Evolutionary conservation across 1,284 basidiomycete genomes (phyloP), one percentile per base, ranked within the genome.

Genomic region (Ceratobasidium sp.): DNA sequence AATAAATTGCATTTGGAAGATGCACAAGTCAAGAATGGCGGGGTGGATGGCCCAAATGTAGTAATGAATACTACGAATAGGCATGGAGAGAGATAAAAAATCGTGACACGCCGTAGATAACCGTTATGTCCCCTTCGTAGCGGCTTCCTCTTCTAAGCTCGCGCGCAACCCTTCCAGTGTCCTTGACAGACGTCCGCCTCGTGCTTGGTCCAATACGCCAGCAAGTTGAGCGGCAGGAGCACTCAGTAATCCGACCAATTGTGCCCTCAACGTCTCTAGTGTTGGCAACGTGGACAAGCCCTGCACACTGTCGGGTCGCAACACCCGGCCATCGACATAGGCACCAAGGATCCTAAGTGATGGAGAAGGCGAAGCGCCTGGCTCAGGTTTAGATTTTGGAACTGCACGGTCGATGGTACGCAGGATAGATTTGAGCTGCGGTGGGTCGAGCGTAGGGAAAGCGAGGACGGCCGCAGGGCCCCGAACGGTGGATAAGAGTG

Each of bases 121-220:
- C 48, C 48, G 14, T 12, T 57, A 65, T 50, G 30, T 77, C 67
- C 79, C 67, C 52, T 67, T 77, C 81, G 78, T 70, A 41, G 66
- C 76, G 80, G 86, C 83, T 30, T 78, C 84, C 81, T 91, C 91
- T 85, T 94, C 93, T 81, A 94, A 83, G 48, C 91, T 88, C 84
- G 91, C 91, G 86, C 90, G 91, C 81, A 94, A 86, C 0, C 94
- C 94, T 81, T 95, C 93, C 83, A 95, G 83, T 57, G 92, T 93
- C 86, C 93, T 88, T 77, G 91, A 90, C 82, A 95, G 82, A 83
- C 87, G 89, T 30, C 92, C 93, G 79, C 93, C 94, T 82, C 91
- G 88, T 73, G 93, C 94, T 84, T 93, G 88, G 79, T 89, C 89
- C 77, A 95, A 84, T 52, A 94, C 88, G 68, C 87, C 90, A 2